Conservation (phyloP, 1,139 yeast species). For the Debaryomycetaceae sp. region DNA sequence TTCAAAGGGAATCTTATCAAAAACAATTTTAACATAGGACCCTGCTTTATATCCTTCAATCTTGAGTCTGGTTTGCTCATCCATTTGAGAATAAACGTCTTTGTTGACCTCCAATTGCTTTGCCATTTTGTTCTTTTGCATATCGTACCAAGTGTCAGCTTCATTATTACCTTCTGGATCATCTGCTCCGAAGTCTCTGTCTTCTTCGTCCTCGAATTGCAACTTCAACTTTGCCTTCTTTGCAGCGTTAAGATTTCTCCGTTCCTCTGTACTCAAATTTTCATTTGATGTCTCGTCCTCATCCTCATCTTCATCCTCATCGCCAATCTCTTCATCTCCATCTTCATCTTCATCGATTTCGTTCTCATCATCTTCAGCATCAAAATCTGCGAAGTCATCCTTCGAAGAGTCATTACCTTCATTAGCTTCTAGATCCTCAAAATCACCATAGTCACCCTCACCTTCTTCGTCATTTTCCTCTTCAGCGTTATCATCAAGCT, state of each 20-base stretch:
- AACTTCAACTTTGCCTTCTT: constrained; percentile 83
- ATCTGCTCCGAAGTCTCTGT: constrained; percentile 68
- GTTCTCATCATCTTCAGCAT: constrained; percentile 26
- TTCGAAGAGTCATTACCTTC: constrained; percentile 9
- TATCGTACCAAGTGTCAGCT: constrained; percentile 95
- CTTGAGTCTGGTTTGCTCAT: constrained; percentile 65
- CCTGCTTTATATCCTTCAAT: constrained; percentile 95
- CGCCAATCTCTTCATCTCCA: constrained; percentile 49
- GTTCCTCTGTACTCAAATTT: constrained; percentile 57
- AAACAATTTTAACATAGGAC: constrained; percentile 85
- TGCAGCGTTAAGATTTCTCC: constrained; percentile 77
- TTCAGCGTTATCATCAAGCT: constrained; percentile 36
- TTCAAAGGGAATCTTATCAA: constrained; percentile 84
- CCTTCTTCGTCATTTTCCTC: constrained; percentile 30
- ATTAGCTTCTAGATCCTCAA: constrained; percentile 65
- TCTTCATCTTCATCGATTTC: constrained; percentile 45
- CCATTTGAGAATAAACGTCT: constrained; percentile 72
- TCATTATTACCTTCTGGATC: constrained; percentile 72
- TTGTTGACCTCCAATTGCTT: constrained; percentile 93
- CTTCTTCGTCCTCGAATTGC: constrained; percentile 91
- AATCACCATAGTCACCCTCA: constrained; percentile 64
- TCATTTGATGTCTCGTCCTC: constrained; percentile 35
- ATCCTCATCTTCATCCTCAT: constrained; percentile 27
- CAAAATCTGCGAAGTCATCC: constrained; percentile 20
- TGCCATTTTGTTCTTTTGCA: constrained; percentile 95